These are phyloP conservation scores for Alectoria sarmentosa DNA, from an alignment of 495 filamentous ascomycete genomes.

Conservation along the genomic window DNA sequence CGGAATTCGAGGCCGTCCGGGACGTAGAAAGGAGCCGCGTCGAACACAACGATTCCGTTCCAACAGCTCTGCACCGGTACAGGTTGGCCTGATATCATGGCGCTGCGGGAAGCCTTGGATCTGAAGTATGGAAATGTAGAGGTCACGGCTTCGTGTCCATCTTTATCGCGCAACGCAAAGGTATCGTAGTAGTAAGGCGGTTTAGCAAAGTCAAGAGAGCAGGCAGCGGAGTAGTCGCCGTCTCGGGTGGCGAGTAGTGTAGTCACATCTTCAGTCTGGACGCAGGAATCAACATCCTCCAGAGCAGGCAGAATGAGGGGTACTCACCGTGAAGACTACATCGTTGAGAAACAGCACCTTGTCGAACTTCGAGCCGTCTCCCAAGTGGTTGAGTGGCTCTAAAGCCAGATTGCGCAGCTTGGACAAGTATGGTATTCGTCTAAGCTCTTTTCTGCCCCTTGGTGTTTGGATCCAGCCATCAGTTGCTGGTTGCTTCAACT, in stretches of 20 bases:
- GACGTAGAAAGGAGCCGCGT: conserved; percentile 51
- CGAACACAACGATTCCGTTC: conserved; percentile 70
- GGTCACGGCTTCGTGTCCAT: conserved; percentile 53
- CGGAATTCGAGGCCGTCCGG: conserved; percentile 52
- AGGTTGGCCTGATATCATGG: conserved; percentile 47
- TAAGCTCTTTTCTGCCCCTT: conserved; percentile 45
- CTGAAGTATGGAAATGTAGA: conserved; percentile 76
- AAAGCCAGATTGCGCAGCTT: conserved; percentile 52
- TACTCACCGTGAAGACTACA: conserved; percentile 61
- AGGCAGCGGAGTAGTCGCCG: conserved; percentile 72
- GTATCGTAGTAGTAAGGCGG: conserved; percentile 73
- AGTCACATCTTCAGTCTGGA: conserved; percentile 56
- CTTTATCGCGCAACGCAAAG: conserved; percentile 69
- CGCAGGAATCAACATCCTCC: background rate
- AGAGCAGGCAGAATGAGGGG: conserved; percentile 2
- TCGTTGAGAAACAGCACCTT: conserved; percentile 69
- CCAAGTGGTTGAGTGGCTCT: conserved; percentile 41
- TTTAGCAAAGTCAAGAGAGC: conserved; percentile 67
- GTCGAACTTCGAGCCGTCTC: conserved; percentile 51
- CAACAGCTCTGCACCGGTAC: conserved; percentile 73
- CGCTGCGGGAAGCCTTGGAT: conserved; percentile 48
- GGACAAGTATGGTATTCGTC: conserved; percentile 65
- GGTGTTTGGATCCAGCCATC: conserved; percentile 54
- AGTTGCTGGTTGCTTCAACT: conserved; percentile 33
- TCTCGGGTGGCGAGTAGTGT: conserved; percentile 64